Conservation (phyloP, 441 rosid species). For the Flueggea neowawraea region DNA sequence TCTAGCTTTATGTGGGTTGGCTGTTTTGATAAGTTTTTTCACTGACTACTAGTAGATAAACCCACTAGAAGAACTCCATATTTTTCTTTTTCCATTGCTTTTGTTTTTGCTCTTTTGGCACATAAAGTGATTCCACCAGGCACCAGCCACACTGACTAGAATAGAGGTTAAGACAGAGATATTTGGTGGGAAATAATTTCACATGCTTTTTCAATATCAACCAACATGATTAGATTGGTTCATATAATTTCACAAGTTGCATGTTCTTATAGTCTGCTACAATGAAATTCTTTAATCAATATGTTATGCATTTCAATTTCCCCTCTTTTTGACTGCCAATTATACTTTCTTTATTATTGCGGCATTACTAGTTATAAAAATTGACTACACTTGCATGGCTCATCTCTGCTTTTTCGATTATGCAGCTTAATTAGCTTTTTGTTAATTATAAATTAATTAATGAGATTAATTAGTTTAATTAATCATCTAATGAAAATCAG, state of each 20-base stretch:
- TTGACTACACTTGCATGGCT: conserved; percentile 13
- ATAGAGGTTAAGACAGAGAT: conserved; percentile 16
- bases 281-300: conserved; percentile 15
- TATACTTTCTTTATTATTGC: conserved; percentile 5
- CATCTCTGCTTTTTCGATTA: conserved; percentile 5
- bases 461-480: too few relatives aligned
- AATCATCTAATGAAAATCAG: too few relatives aligned
- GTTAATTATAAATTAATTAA: background rate
- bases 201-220: conserved; percentile 16
- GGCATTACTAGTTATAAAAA: conserved; percentile 14
- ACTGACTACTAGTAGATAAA: conserved; percentile 15
- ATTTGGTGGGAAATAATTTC: conserved; percentile 25
- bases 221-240: conserved; percentile 34
- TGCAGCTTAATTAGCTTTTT: conserved; percentile 1
- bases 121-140: conserved; percentile 49
- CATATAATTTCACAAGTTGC: conserved; percentile 22
- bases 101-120: conserved; percentile 36
- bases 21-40: conserved; percentile 15
- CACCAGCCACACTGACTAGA: conserved; percentile 8
- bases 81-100: conserved; percentile 28
- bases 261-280: conserved; percentile 12
- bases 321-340: conserved; percentile 21
- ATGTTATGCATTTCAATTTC: conserved; percentile 11
- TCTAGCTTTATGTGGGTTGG: conserved; percentile 30
- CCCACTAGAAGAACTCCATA: conserved; percentile 14